Evolutionary conservation across 164 flowering plant species (phyloP).

Genomic region (Annona cherimola): DNA sequence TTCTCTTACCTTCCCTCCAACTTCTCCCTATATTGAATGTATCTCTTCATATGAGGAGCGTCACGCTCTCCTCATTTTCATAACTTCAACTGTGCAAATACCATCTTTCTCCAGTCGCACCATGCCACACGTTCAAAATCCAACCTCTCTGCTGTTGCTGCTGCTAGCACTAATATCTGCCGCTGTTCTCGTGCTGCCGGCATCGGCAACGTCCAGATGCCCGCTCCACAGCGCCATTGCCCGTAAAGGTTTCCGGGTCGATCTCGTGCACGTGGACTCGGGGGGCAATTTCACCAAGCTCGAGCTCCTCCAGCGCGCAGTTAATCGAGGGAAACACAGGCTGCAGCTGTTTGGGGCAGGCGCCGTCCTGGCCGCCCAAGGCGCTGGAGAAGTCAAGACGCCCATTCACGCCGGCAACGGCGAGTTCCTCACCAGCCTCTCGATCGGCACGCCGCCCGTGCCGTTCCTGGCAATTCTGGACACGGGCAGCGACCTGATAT

Average conservation of each 20-base stretch:
- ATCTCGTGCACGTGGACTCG: constrained; percentile 53
- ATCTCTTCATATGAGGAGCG: no score
- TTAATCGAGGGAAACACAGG: constrained; percentile 45
- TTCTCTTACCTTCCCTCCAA: background rate
- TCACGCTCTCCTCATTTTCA: background rate
- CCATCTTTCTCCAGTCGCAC: background rate
- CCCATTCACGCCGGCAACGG: constrained; percentile 48
- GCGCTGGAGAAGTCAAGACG: constrained; percentile 14
- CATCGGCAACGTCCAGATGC: constrained; percentile 25
- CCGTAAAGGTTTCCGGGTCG: constrained; percentile 37
- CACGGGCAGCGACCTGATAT: constrained; percentile 86
- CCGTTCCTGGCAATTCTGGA: constrained; percentile 60
- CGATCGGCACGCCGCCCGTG: constrained; percentile 68
- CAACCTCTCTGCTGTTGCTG: background rate
- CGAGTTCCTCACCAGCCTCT: constrained; percentile 58
- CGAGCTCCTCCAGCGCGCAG: constrained; percentile 48
- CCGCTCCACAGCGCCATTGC: background rate
- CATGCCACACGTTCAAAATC: background rate
- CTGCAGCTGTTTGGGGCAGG: constrained; percentile 32
- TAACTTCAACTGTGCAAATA: background rate
- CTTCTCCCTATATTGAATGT: background rate
- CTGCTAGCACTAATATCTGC: background rate
- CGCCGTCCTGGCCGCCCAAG: constrained; percentile 2
- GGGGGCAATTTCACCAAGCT: constrained; percentile 49
- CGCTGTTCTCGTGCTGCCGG: constrained; percentile 6